These are phyloP conservation scores for Podospora fimiseda DNA, from an alignment of 495 filamentous ascomycete species.

Conservation along the genomic window DNA sequence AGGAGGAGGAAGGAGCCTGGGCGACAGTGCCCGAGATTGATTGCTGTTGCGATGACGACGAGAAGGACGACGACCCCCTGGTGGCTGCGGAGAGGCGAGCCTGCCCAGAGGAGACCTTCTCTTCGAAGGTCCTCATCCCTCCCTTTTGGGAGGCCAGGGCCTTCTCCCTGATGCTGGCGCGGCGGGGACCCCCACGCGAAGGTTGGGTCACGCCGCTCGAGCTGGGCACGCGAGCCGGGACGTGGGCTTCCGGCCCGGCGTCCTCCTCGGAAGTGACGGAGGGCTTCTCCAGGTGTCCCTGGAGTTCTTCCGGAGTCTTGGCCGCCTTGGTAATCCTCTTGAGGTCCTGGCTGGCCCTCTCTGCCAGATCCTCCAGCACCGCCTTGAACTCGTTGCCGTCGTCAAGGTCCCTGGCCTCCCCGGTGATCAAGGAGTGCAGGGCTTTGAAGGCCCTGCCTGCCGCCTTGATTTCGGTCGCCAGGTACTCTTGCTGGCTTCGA, in stretches of 20 bases:
- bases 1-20: too few relatives aligned
- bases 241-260: neutral
- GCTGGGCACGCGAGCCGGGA: too few relatives aligned
- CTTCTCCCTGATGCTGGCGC: too few relatives aligned
- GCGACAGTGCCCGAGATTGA: too few relatives aligned
- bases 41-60: too few relatives aligned
- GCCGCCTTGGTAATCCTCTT: neutral
- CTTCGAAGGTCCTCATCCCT: too few relatives aligned
- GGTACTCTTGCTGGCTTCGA: neutral
- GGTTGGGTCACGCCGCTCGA: too few relatives aligned
- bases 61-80: too few relatives aligned
- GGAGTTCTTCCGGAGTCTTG: neutral
- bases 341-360: neutral
- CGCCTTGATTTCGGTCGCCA: neutral
- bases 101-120: too few relatives aligned
- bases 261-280: neutral
- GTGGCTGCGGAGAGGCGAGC: too few relatives aligned
- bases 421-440: neutral
- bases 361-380: neutral
- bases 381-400: neutral
- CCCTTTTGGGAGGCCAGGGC: too few relatives aligned
- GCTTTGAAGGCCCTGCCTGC: neutral
- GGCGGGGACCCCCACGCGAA: too few relatives aligned
- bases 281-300: neutral
- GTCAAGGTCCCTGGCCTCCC: neutral